Conservation (phyloP, 345 rosid species). For the Sapria himalayana region DNA sequence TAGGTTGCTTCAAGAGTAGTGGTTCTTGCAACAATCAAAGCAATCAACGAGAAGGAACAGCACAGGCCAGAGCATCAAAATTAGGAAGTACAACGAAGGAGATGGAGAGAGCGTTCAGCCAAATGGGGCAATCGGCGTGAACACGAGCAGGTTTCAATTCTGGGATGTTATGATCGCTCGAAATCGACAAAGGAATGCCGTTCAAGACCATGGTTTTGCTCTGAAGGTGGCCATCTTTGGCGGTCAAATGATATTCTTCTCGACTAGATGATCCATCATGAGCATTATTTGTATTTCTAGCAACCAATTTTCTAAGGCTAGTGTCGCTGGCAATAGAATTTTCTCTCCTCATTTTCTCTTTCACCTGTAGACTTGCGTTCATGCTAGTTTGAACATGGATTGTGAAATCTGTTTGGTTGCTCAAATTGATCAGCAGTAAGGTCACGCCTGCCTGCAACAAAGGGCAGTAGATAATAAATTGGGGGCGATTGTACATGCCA, state of each 20-base stretch:
- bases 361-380: constrained; percentile 13
- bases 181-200: constrained; percentile 41
- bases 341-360: constrained; percentile 9
- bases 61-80: constrained; percentile 60
- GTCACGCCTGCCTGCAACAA: constrained; percentile 56
- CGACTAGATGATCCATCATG: constrained; percentile 20
- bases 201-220: constrained; percentile 63
- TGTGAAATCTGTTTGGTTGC: constrained; percentile 37
- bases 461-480: background rate
- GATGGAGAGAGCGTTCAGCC: constrained; percentile 36
- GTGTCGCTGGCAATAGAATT: constrained; percentile 17
- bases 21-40: too few relatives aligned
- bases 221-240: constrained; percentile 35
- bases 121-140: constrained; percentile 25
- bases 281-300: constrained; percentile 41
- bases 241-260: constrained; percentile 85
- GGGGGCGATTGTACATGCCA: background rate
- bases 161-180: constrained; percentile 34
- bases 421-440: constrained; percentile 57
- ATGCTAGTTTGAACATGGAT: constrained; percentile 24
- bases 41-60: too few relatives aligned
- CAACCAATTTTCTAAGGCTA: constrained; percentile 36
- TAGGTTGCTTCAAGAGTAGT: too few relatives aligned
- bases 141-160: constrained; percentile 30
- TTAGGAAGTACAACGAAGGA: constrained; percentile 59